A percentile compares a stretch with the other conserved stretches of the same genome.
Evolutionary conservation across 2,329 filamentous ascomycete genomes (phyloP).

Genomic region (Emergomyces pasteurianus): DNA sequence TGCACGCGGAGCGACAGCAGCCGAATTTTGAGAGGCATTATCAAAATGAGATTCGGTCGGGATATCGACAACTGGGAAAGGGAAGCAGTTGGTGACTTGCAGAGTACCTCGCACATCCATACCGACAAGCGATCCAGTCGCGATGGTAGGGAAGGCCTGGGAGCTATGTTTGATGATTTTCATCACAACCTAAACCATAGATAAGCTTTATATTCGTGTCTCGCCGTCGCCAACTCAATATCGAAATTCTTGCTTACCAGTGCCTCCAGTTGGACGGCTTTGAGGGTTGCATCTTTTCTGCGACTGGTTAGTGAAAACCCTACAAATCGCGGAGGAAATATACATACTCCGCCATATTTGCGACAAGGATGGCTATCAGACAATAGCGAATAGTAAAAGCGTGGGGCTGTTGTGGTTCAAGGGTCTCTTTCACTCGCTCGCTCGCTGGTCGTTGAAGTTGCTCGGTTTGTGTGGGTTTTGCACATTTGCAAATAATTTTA

Average conservation of each 20-base stretch:
- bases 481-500: conserved; percentile 2
- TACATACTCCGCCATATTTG: conserved; percentile 12
- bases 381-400: not conserved
- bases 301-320: conserved; percentile 9
- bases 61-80: conserved; percentile 74
- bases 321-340: not conserved
- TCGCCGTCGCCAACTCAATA: conserved; percentile 9
- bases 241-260: conserved; percentile 48
- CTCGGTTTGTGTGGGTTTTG: conserved; percentile 3
- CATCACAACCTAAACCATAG: conserved; percentile 63
- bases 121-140: conserved; percentile 82
- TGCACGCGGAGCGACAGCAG: conserved; percentile 78
- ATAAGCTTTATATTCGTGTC: conserved; percentile 9
- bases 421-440: not conserved
- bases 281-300: conserved; percentile 60
- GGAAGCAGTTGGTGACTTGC: conserved; percentile 89
- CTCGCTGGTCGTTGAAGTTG: not conserved
- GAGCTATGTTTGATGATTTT: conserved; percentile 97
- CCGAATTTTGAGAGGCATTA: conserved; percentile 54
- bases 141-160: conserved; percentile 72
- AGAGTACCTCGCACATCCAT: conserved; percentile 76
- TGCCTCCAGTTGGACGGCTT: conserved; percentile 86
- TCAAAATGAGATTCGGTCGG: conserved; percentile 61
- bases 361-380: not conserved
- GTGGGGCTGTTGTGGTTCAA: not conserved